Percentiles rank a stretch among this genome's conserved stretches.
phyloP scores from a whole-genome alignment of 345 rosid genomes.

The Trapa bicornis region DNA sequence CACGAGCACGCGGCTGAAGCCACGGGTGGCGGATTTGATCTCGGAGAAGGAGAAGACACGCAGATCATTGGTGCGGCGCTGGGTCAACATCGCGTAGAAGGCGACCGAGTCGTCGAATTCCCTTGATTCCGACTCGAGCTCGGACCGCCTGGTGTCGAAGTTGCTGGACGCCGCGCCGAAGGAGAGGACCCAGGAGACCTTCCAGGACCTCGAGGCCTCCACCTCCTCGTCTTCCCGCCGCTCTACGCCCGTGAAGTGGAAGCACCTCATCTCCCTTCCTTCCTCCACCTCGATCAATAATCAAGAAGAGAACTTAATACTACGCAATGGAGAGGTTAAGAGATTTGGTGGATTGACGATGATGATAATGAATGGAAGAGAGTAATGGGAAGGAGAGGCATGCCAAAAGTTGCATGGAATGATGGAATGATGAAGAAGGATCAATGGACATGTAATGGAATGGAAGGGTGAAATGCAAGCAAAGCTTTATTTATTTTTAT shows the following conservation, averaged over 20 bases:
- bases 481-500: no score
- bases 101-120: conserved; percentile 46
- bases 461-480: no score
- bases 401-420: no score
- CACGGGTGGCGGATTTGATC: conserved; percentile 71
- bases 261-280: conserved; percentile 57
- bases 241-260: conserved; percentile 77
- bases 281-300: background rate
- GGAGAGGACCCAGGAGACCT: conserved; percentile 81
- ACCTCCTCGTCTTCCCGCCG: conserved; percentile 23
- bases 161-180: conserved; percentile 69
- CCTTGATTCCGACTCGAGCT: conserved; percentile 70
- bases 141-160: conserved; percentile 60
- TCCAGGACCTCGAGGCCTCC: conserved; percentile 41
- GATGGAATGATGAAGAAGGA: no score
- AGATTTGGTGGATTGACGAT: no score
- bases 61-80: conserved; percentile 69
- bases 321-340: no score
- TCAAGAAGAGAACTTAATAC: no score
- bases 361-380: no score
- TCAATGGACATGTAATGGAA: no score
- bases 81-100: conserved; percentile 40
- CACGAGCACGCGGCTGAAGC: conserved; percentile 59
- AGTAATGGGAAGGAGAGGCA: no score
- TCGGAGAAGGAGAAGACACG: conserved; percentile 58